Base-by-base conservation (phyloP, 164 flowering plant species). In the Magnolia kwangsiensis region DNA sequence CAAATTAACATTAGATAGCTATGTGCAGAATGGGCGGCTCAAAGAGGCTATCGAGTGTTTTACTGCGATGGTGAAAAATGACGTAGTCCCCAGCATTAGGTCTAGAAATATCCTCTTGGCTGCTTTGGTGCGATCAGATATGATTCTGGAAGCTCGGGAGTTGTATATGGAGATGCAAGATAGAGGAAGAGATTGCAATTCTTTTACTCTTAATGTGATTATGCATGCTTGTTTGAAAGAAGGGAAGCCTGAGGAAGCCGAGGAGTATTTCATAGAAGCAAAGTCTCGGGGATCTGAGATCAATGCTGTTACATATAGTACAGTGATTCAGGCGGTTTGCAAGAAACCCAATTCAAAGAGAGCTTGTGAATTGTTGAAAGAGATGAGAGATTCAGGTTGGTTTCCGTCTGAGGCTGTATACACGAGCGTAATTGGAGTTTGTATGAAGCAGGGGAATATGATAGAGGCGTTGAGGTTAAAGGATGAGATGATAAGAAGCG, bases 401-500 rank as follows among this genome's bases (percentile, higher is more conserved):
- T 72, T 85, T 81, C 94, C 95, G 16, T 81, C 85, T 11, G 86
- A 85, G 77, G 74, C 69, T 29, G 81, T 90, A 0, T 94, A 63
- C 78, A 78, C 89, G 0, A 27, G 74, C 69, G 82, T 86, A 9
- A 88, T 94, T 66, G 86, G 72, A 58, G 92, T 90, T 59, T 90
- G 88, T 82, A 84, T 85, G 78, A 92, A 86, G 86, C 88, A 89
- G 50, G 80, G 86, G 55, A 87, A 90, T 78, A 64, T 92, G 83
- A 76, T 50, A 8, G 89, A 85, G 69, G 97, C 95, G 11, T 75
- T 91, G 70, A 84, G 79, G 75, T 55, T 90, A 4, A 90, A 85
- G 81, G 93, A 91, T 82, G 95, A 89, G 77, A 91, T 91, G 97
- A 27, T 89, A 59, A 64, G 67, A 51, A 65, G 73, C 81, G 95